Conservation (phyloP, 2,329 filamentous ascomycete species). For the Plectosphaerella cucumerina region DNA sequence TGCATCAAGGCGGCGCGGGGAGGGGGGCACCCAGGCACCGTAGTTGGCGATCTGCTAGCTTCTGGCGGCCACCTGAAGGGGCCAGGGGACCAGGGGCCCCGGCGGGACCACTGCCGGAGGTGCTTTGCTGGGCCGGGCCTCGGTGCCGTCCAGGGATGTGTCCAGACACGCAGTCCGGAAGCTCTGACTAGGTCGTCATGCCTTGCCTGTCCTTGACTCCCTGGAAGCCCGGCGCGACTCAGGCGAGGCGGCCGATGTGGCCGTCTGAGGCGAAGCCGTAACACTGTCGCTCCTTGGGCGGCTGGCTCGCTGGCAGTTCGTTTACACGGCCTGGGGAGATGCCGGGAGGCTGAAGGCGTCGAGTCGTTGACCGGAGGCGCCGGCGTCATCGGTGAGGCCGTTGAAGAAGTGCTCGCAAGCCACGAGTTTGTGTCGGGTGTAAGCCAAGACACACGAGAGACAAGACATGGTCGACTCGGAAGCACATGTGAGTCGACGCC, state of each 20-base stretch:
- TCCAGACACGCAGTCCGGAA: conserved; percentile 1
- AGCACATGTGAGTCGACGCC: too few species aligned
- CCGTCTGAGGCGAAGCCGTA: neutral
- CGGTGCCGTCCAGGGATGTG: conserved; percentile 3
- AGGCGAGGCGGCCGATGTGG: neutral
- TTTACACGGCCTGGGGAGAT: too few species aligned
- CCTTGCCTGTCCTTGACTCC: neutral
- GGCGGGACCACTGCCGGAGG: conserved; percentile 1
- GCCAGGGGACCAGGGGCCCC: neutral
- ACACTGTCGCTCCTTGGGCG: neutral
- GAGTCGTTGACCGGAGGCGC: too few species aligned
- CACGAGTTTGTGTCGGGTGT: too few species aligned
- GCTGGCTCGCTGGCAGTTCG: too few species aligned
- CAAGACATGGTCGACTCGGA: too few species aligned
- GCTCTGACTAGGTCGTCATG: conserved; percentile 2
- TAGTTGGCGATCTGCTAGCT: neutral
- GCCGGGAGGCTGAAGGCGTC: too few species aligned
- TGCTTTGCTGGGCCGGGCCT: neutral
- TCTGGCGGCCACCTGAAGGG: neutral
- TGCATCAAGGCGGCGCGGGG: neutral
- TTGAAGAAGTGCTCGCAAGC: too few species aligned
- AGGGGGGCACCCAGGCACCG: neutral
- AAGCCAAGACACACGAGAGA: too few species aligned
- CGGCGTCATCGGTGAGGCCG: too few species aligned
- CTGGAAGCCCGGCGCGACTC: neutral